phyloP scores from a whole-genome alignment of 1,284 basidiomycete species.

The Ceratobasidium sp. region DNA sequence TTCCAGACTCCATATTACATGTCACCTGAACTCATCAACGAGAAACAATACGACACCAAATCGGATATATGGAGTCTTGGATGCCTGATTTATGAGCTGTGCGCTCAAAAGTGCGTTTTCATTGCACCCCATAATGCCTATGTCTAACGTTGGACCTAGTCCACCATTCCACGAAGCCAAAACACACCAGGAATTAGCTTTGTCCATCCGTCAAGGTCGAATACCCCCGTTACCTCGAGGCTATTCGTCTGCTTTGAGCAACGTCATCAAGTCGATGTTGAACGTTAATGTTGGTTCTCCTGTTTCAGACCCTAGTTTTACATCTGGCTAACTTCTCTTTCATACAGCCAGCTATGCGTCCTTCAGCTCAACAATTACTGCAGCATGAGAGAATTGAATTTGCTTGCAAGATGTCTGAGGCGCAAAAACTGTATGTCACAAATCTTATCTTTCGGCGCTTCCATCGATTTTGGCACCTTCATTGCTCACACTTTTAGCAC shows the following conservation, averaged over 20 bases:
- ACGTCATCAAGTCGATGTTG: conserved; percentile 87
- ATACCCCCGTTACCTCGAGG: conserved; percentile 86
- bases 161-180: conserved; percentile 92
- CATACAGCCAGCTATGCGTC: conserved; percentile 79
- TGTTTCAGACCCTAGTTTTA: conserved; percentile 10
- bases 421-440: conserved; percentile 75
- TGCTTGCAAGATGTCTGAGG: conserved; percentile 77
- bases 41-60: conserved; percentile 96
- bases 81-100: conserved; percentile 95
- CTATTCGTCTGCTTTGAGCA: conserved; percentile 76
- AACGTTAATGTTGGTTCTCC: conserved; percentile 74
- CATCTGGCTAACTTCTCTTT: not conserved
- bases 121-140: not conserved
- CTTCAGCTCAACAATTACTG: conserved; percentile 79
- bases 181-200: conserved; percentile 84
- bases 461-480: too few species aligned
- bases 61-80: conserved; percentile 98
- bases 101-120: conserved; percentile 74
- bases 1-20: conserved; percentile 95
- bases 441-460: not conserved
- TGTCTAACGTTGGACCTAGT: conserved; percentile 46
- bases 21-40: conserved; percentile 97
- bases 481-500: too few species aligned
- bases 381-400: conserved; percentile 79
- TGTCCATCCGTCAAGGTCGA: conserved; percentile 83